Evolutionary conservation across 345 rosid species (phyloP), one percentile per base, ranked within the genome.

Genomic region (Isatis tinctoria): DNA sequence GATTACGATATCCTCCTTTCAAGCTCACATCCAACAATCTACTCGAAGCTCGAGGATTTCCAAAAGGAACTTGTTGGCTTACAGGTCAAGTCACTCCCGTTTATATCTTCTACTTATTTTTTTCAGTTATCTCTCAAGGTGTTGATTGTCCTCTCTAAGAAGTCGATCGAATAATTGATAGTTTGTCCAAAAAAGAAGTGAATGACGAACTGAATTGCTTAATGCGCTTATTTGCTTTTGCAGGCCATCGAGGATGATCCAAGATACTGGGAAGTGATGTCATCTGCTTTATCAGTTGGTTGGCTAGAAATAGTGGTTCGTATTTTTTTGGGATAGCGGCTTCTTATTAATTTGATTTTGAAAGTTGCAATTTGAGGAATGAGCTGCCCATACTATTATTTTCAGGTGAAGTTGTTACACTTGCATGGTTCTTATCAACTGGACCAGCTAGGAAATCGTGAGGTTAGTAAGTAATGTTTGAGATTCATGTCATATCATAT

Each of bases 281-380:
- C 89, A 51, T 90, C 96, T 39, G 95, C 90, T 32, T 70, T 91
- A 33, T 88, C 95, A 40, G 86, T 95, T 80, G 99, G 99, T 69
- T 95, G 97, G 97, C 83, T 90, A 48, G 93, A 92, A 75, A 92
- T 87, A 49, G 97, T 86, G 85, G 97, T 95, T 60, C 45, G 92
- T 78, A 28, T 18, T 60, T 56, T 64, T 72, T 40, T 59, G 28
- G 28, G 36, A 40, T 54, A 24, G 10, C n/a, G 9, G 14, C 14
- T 39, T 65, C 52, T 9, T 0, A 28, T 22, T 54, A 39, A 53
- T 62, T 35, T 75, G 56, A 33, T 28, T 37, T 27, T 75, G 33
- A n/a, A 45, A 26, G 35, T 66, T 54, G 52, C 26, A 52, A 27
- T 60, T 44, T 74, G 49, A 57, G 52, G 64, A 32, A 44, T 36